Evolutionary conservation across 768 basidiomycete genomes (phyloP), one percentile per base, ranked within the genome.

Genomic region (Lactarius sp.): DNA sequence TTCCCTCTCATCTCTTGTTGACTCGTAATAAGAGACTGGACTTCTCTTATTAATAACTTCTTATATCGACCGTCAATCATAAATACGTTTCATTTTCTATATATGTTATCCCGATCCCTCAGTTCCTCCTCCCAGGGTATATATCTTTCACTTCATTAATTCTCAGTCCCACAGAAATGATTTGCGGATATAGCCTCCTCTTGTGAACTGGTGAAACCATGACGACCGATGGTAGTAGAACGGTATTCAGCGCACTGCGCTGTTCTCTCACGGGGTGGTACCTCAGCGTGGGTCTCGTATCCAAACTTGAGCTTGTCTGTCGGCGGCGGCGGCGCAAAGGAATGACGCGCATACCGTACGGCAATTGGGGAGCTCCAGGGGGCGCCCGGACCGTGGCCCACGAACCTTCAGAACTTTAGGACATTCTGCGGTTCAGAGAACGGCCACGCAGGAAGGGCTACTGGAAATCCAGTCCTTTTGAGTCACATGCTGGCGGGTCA

Each of bases 141-240:
- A 14, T 39, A 10, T 12, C 4, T 16, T 49, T 53, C 51, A 58
- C 42, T 42, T 52, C 51, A 62, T 56, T 18, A 42, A 33, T 18
- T 27, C 41, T 3, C 27, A 10, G 9, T 44, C 31, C 13, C 22
- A 22, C 22, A 22, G 22, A 33, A 62, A 56, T 62, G 37, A 41
- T 6, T 56, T 1, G 36, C 37, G 20, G 56, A 53, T 39, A 22
- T 46, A 12, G 41, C 36, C n/a, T 22, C 58, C 47, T 51, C 52
- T 18, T 18, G 56, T 27, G 49, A 54, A 16, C 37, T 10, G 44
- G 22, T 49, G 47, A 50, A 60, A 60, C 63, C 59, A 64, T 64
- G 47, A 59, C 27, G 60, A 64, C 63, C 39, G 41, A 46, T 34
- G 10, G 39, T n/a, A 16, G 39, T 18, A 60, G 50, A 60, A 44